Conservation (phyloP, 1,139 yeast species). For the Yamadazyma atmosphaerica region DNA sequence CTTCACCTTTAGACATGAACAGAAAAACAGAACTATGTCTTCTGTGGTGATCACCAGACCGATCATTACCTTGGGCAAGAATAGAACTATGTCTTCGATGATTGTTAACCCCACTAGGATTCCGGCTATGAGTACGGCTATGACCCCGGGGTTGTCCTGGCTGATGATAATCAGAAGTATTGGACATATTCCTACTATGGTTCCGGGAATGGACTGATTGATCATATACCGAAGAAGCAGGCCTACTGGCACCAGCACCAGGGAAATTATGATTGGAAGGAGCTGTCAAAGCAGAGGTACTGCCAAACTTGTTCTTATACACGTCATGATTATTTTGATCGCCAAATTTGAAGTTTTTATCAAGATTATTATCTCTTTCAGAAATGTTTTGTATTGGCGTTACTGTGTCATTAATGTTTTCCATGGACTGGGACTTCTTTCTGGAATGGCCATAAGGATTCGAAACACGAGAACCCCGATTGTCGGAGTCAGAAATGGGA, state of each 20-base stretch:
- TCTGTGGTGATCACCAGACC: slow-evolving; percentile 23
- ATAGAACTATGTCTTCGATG: slow-evolving; percentile 37
- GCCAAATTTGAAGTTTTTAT: slow-evolving; percentile 25
- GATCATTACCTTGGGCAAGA: slow-evolving; percentile 13
- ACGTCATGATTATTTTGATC: slow-evolving; percentile 11
- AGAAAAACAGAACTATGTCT: slow-evolving; percentile 23
- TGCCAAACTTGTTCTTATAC: slow-evolving; percentile 6
- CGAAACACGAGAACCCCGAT: slow-evolving; percentile 18
- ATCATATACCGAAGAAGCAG: slow-evolving; percentile 48
- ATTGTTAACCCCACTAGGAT: slow-evolving; percentile 10
- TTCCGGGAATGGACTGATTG: slow-evolving; percentile 24
- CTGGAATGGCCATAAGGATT: slow-evolving; percentile 15
- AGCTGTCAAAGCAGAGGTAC: slow-evolving; percentile 8
- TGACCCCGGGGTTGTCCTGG: slow-evolving; percentile 1
- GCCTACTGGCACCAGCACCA: slow-evolving; percentile 24
- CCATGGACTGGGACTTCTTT: slow-evolving; percentile 42
- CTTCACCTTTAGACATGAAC: slow-evolving; percentile 14
- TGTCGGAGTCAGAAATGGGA: neutral
- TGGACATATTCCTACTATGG: slow-evolving; percentile 30
- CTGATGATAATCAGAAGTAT: slow-evolving; percentile 16
- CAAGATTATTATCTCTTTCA: slow-evolving; percentile 18
- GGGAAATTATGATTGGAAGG: slow-evolving; percentile 4
- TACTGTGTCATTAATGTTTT: slow-evolving; percentile 32
- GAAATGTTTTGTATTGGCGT: slow-evolving; percentile 63
- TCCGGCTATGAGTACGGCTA: neutral